phyloP scores from a whole-genome alignment of 2,329 filamentous ascomycete genomes.

The Biscogniauxia marginata region DNA sequence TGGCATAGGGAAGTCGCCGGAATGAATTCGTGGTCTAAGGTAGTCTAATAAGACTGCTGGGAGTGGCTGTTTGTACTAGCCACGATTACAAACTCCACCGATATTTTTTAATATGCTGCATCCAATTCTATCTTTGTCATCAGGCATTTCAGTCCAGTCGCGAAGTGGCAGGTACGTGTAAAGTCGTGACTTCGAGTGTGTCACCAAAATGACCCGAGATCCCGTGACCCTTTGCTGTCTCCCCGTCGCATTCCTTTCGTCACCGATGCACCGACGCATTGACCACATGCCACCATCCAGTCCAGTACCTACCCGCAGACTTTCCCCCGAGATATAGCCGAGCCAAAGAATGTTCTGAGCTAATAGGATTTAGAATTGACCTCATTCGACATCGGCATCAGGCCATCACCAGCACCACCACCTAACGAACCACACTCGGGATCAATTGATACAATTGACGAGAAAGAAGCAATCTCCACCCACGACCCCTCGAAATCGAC shows the following conservation, averaged over 20 bases:
- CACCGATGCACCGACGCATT: no score
- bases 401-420: conserved; percentile 9
- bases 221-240: conserved; percentile 30
- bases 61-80: no score
- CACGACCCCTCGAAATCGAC: neutral
- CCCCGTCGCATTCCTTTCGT: no score
- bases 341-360: conserved; percentile 6
- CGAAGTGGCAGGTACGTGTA: neutral
- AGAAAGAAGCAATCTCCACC: neutral
- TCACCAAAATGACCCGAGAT: conserved; percentile 31
- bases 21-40: no score
- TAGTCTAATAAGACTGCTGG: no score
- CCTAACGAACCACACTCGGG: conserved; percentile 1
- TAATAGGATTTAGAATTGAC: conserved; percentile 6
- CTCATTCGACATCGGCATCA: conserved; percentile 10
- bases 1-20: no score
- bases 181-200: conserved; percentile 19
- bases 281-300: no score
- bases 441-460: neutral
- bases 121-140: neutral
- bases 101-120: no score
- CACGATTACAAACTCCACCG: no score
- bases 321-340: conserved; percentile 27
- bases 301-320: conserved; percentile 8
- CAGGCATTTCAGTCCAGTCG: neutral